Percentiles rank a stretch among this genome's conserved stretches.
Conservation (phyloP, 1,139 yeast species). For the Pichia sp. region DNA sequence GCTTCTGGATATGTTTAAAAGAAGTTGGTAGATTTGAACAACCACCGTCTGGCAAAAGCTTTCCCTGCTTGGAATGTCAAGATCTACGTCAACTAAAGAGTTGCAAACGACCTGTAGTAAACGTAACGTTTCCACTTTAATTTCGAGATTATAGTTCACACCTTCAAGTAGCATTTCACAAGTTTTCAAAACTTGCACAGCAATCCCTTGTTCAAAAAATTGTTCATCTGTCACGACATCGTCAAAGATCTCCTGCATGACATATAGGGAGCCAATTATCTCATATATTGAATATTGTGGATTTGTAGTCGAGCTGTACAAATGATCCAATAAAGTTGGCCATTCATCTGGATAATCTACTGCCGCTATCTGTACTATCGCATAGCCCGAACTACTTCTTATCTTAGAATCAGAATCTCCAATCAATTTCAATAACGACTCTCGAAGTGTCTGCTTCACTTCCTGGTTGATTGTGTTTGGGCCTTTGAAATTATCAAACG, state of each 20-base stretch:
- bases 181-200: slow-evolving; percentile 47
- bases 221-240: slow-evolving; percentile 84
- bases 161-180: slow-evolving; percentile 41
- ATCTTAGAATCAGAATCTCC: slow-evolving; percentile 55
- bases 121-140: slow-evolving; percentile 47
- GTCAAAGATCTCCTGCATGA: slow-evolving; percentile 75
- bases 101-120: slow-evolving; percentile 51
- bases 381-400: slow-evolving; percentile 64
- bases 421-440: slow-evolving; percentile 49
- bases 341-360: slow-evolving; percentile 95
- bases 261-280: slow-evolving; percentile 62
- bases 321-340: slow-evolving; percentile 61
- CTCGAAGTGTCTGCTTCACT: slow-evolving; percentile 48
- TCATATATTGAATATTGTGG: slow-evolving; percentile 31
- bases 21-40: slow-evolving; percentile 22
- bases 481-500: slow-evolving; percentile 71
- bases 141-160: slow-evolving; percentile 25
- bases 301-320: slow-evolving; percentile 40
- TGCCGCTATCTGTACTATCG: slow-evolving; percentile 79
- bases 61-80: slow-evolving; percentile 23
- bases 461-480: slow-evolving; percentile 47
- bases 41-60: slow-evolving; percentile 23
- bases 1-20: slow-evolving; percentile 11
- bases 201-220: slow-evolving; percentile 73
- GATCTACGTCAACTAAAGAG: slow-evolving; percentile 51